Conservation (phyloP, 345 rosid genomes). For the Gossypium longicalyx region DNA sequence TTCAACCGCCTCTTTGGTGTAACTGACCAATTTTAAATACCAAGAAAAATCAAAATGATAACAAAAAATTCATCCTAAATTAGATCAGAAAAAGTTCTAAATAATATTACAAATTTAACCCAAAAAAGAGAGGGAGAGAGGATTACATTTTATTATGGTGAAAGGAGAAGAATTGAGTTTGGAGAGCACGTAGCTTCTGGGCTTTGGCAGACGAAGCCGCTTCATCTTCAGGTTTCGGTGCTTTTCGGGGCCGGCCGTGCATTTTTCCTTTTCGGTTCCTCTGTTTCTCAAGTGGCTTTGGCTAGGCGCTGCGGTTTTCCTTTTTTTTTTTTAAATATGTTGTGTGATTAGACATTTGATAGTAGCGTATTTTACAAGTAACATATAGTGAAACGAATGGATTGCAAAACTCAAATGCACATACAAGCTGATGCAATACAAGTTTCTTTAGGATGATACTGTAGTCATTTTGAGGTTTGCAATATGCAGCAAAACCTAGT, state of each 20-base stretch:
- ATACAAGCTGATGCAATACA: too few relatives aligned
- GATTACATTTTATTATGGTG: conserved; percentile 65
- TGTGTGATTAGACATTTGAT: too few relatives aligned
- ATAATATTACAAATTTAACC: background rate
- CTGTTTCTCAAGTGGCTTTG: background rate
- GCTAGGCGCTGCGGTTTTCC: background rate
- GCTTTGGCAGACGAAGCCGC: conserved; percentile 72
- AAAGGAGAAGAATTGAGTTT: conserved; percentile 54
- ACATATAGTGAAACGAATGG: too few relatives aligned
- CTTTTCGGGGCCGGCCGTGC: conserved; percentile 88
- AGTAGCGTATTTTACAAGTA: too few relatives aligned
- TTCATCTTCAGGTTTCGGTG: conserved; percentile 54
- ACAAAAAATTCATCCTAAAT: background rate
- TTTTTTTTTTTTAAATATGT: background rate
- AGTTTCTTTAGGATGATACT: too few relatives aligned
- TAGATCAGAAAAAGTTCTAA: background rate
- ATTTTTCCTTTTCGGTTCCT: conserved; percentile 23
- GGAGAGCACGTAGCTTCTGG: conserved; percentile 59
- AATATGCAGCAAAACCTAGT: too few relatives aligned
- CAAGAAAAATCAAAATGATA: background rate
- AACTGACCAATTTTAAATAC: conserved; percentile 38
- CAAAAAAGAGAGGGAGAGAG: background rate
- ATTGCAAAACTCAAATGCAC: too few relatives aligned
- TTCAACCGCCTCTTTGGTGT: conserved; percentile 70
- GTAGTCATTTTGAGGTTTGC: too few relatives aligned